Evolutionary conservation across 306 rosid species (phyloP).

Genomic region (Fragaria nilgerrensis): DNA sequence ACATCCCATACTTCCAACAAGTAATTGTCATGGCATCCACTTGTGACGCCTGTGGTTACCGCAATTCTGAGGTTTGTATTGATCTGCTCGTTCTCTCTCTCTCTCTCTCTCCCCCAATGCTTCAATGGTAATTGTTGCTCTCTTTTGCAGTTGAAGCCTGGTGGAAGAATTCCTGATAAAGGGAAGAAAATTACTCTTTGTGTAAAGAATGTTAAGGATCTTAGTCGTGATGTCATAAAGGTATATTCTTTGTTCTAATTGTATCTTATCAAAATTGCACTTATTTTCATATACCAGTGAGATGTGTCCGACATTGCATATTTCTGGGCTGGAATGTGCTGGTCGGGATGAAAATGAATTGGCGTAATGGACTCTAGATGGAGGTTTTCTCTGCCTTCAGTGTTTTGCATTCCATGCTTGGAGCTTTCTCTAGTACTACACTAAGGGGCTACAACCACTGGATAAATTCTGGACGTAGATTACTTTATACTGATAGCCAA

Average conservation of each 20-base stretch:
- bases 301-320: background rate
- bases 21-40: conserved; percentile 97
- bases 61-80: conserved; percentile 85
- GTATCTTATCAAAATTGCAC: background rate
- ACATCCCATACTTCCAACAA: conserved; percentile 97
- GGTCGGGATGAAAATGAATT: background rate
- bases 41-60: conserved; percentile 93
- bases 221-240: conserved; percentile 95
- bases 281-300: background rate
- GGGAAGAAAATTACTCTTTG: conserved; percentile 67
- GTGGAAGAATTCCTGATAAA: conserved; percentile 82
- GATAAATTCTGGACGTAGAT: background rate
- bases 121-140: conserved; percentile 20
- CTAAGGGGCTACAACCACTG: background rate
- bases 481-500: background rate
- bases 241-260: conserved; percentile 33
- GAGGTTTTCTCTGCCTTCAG: background rate
- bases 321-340: background rate
- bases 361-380: background rate
- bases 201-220: conserved; percentile 62
- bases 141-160: conserved; percentile 80
- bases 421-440: background rate
- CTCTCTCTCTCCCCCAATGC: background rate
- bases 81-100: conserved; percentile 16
- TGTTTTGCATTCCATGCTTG: background rate